These are phyloP conservation scores for Tulasnella sp. DNA, from an alignment of 768 basidiomycete genomes.

Conservation along the genomic window DNA sequence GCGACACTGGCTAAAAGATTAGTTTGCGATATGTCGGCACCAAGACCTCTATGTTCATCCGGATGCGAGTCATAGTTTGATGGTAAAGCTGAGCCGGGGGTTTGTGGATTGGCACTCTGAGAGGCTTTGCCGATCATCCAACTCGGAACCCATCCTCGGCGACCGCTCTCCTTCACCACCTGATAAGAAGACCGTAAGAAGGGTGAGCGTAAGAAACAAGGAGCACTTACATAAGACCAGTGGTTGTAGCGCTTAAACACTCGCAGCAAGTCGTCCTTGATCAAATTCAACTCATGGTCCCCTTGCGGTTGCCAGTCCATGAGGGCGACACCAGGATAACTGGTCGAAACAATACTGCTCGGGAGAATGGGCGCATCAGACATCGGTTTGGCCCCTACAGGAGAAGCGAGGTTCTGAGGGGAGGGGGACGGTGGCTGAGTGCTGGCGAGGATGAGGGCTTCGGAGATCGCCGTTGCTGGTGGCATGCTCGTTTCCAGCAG, in stretches of 20 bases:
- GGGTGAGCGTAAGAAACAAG: conserved; percentile 14
- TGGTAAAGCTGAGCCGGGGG: neutral
- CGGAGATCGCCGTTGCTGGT: conserved; percentile 75
- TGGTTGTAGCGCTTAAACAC: conserved; percentile 98
- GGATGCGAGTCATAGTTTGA: neutral
- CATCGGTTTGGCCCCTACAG: conserved; percentile 16
- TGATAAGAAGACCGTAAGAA: conserved; percentile 23
- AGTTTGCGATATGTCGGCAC: neutral
- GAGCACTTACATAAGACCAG: conserved; percentile 71
- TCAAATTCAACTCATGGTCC: conserved; percentile 80
- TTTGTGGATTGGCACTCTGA: conserved; percentile 13
- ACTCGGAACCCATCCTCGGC: conserved; percentile 22
- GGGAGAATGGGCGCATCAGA: conserved; percentile 74
- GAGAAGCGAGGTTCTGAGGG: neutral
- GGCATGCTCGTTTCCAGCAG: conserved; percentile 87
- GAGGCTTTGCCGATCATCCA: conserved; percentile 92
- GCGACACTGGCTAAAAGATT: neutral
- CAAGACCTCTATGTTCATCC: neutral
- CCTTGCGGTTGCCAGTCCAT: conserved; percentile 96
- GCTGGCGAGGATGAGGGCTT: conserved; percentile 32
- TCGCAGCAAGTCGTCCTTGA: conserved; percentile 76
- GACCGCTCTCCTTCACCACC: conserved; percentile 84
- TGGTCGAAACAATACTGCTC: conserved; percentile 87
- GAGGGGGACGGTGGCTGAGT: neutral
- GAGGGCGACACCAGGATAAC: conserved; percentile 89